Conservation (phyloP, 768 basidiomycete genomes). For the Podaxis sp. region DNA sequence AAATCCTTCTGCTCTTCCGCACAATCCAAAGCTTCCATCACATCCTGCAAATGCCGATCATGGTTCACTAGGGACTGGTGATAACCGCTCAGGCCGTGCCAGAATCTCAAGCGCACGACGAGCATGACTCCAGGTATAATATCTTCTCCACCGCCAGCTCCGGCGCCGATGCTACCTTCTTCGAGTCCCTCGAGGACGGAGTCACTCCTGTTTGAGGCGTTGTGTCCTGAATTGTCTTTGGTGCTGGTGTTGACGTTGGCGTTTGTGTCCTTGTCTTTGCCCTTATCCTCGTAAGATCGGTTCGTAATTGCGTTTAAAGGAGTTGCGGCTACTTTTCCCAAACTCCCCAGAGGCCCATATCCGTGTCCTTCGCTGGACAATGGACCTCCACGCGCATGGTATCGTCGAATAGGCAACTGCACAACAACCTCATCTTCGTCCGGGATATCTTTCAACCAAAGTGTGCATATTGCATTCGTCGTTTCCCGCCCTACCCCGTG, state of each 20-base stretch:
- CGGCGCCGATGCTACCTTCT: neutral
- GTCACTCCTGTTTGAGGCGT: neutral
- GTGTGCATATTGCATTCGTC: conserved; percentile 33
- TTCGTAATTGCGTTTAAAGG: neutral
- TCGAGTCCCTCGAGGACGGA: neutral
- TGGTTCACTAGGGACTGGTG: conserved; percentile 33
- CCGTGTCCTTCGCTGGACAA: no score
- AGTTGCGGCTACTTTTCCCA: conserved; percentile 3
- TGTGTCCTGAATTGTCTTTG: no score
- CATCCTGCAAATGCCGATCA: conserved; percentile 34
- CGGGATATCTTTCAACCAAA: conserved; percentile 44
- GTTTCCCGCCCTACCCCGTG: conserved; percentile 30
- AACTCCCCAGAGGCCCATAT: conserved; percentile 16
- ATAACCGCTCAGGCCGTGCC: conserved; percentile 42
- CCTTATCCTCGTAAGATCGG: conserved; percentile 28
- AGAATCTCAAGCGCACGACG: conserved; percentile 33
- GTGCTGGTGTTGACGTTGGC: conserved; percentile 1
- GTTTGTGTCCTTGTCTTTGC: conserved; percentile 21
- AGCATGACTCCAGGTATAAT: conserved; percentile 28
- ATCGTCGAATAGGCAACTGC: conserved; percentile 23
- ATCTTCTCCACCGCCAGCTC: conserved; percentile 15
- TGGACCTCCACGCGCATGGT: neutral
- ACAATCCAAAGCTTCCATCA: conserved; percentile 43
- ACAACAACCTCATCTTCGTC: conserved; percentile 32
- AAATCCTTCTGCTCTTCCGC: conserved; percentile 34